Percentiles rank a stretch among this genome's conserved stretches.
Conservation (phyloP, 1,284 basidiomycete genomes). For the Rhodotorula sp. region DNA sequence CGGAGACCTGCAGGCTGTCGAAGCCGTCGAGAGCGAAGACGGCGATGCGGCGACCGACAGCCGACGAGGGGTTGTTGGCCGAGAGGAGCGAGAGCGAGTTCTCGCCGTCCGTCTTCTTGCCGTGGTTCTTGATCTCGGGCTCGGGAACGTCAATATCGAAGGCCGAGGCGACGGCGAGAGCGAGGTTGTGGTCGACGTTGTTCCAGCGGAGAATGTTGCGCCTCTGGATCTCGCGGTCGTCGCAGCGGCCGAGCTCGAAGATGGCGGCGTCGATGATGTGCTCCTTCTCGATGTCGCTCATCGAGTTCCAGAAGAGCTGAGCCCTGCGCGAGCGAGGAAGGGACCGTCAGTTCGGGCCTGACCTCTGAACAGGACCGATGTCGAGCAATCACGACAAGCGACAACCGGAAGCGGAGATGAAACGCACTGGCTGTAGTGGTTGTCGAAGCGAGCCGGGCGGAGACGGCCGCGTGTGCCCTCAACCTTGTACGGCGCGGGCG, state of each 20-base stretch:
- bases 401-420: neutral
- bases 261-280: constrained; percentile 67
- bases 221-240: constrained; percentile 67
- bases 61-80: constrained; percentile 45
- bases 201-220: constrained; percentile 65
- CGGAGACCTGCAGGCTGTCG: constrained; percentile 60
- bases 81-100: constrained; percentile 42
- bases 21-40: constrained; percentile 73
- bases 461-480: constrained; percentile 59
- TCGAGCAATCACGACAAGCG: too few relatives aligned
- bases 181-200: constrained; percentile 67
- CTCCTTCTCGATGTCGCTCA: constrained; percentile 62
- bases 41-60: constrained; percentile 64
- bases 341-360: neutral
- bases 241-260: constrained; percentile 70
- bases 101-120: constrained; percentile 57
- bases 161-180: constrained; percentile 60
- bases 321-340: constrained; percentile 57
- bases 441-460: constrained; percentile 24
- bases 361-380: too few relatives aligned
- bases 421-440: constrained; percentile 20
- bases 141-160: constrained; percentile 62
- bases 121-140: constrained; percentile 59
- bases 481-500: constrained; percentile 51
- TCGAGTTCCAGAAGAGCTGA: constrained; percentile 74